Evolutionary conservation across 805 yeast species (phyloP).

Genomic region (Wickerhamiella kazuoi): DNA sequence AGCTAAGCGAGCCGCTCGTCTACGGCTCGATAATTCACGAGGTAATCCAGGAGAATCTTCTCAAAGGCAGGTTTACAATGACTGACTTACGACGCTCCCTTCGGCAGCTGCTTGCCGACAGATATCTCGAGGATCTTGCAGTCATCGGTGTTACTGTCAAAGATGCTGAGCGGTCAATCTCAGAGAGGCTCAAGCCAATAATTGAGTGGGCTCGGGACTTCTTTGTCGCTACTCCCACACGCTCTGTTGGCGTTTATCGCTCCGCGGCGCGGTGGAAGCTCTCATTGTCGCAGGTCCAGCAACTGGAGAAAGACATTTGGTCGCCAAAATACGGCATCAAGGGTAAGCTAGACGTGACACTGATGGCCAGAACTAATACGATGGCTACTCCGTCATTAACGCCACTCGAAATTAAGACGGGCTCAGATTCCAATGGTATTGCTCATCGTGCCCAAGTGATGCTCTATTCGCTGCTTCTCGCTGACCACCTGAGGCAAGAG

Average conservation of each 20-base stretch:
- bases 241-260: constrained; percentile 7
- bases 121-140: constrained; percentile 24
- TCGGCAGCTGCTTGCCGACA: constrained; percentile 13
- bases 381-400: constrained; percentile 14
- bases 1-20: constrained; percentile 42
- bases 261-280: constrained; percentile 25
- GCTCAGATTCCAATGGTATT: constrained; percentile 34
- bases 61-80: constrained; percentile 21
- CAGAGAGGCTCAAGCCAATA: constrained; percentile 29
- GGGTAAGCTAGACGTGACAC: constrained; percentile 65
- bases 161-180: constrained; percentile 35
- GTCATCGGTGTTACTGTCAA: constrained; percentile 36
- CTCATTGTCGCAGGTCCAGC: constrained; percentile 48
- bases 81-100: constrained; percentile 24
- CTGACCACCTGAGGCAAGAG: constrained; percentile 56
- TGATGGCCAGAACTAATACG: background rate
- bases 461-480: constrained; percentile 57
- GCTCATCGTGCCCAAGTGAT: constrained; percentile 77
- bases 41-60: constrained; percentile 45
- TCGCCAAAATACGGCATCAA: constrained; percentile 79
- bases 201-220: constrained; percentile 17
- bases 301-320: constrained; percentile 82
- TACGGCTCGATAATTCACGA: constrained; percentile 75
- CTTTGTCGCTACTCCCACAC: background rate
- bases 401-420: constrained; percentile 87